phyloP scores from a whole-genome alignment of 306 rosid genomes.

The Casuarina glauca region DNA sequence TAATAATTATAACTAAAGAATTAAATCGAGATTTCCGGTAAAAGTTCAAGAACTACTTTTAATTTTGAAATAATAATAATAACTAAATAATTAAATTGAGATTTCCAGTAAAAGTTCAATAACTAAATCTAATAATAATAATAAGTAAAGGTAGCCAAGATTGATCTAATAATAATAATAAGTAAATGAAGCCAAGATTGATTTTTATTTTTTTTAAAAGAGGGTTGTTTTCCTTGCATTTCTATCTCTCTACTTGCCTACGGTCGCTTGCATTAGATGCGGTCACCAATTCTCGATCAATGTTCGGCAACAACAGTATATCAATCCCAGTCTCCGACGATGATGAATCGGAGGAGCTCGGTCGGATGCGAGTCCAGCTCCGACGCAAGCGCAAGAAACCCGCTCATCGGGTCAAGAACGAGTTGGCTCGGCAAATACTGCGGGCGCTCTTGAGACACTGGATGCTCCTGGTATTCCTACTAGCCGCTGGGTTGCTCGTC shows the following conservation, averaged over 20 bases:
- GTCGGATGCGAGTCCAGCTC: conserved; percentile 67
- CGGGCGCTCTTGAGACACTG: conserved; percentile 59
- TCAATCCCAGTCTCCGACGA: conserved; percentile 72
- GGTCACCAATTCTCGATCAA: conserved; percentile 10
- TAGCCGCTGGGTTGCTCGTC: conserved; percentile 55
- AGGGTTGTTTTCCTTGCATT: background rate
- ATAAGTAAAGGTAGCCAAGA: no score
- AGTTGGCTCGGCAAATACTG: conserved; percentile 37
- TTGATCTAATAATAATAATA: no score
- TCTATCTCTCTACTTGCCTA: background rate
- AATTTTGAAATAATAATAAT: no score
- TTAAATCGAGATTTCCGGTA: no score
- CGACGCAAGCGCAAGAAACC: conserved; percentile 77
- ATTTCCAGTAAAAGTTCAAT: no score
- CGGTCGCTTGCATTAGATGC: background rate
- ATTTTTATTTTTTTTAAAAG: background rate
- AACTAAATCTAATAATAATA: no score
- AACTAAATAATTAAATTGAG: no score
- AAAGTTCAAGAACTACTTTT: no score
- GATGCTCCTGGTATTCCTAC: conserved; percentile 60
- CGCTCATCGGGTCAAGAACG: conserved; percentile 39
- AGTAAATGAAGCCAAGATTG: no score
- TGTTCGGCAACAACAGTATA: conserved; percentile 58
- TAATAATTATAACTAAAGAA: no score
- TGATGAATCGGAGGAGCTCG: conserved; percentile 78